Evolutionary conservation across 2,329 filamentous ascomycete genomes (phyloP).

Genomic region (Colletotrichum acutatum): DNA sequence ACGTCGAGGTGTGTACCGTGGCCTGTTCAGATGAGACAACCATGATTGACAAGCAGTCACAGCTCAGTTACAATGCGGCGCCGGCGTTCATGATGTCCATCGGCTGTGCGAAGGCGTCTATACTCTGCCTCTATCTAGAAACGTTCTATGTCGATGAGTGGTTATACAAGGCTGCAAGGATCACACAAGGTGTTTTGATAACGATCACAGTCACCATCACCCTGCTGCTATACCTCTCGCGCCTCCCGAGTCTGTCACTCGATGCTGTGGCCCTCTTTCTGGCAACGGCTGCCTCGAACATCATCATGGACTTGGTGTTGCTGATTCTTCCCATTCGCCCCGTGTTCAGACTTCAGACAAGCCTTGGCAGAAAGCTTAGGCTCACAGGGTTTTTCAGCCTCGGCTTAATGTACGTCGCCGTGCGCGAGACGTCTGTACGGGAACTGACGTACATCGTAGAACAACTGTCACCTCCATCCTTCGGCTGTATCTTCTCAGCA

Average conservation of each 20-base stretch:
- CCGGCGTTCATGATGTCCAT: not conserved
- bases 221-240: not conserved
- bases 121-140: not conserved
- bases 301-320: not conserved
- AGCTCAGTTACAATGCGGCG: not conserved
- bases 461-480: not conserved
- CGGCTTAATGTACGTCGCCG: not conserved
- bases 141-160: not conserved
- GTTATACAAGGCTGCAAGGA: not conserved
- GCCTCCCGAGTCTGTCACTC: not conserved
- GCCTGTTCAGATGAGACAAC: not conserved
- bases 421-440: not conserved
- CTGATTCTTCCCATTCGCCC: not conserved
- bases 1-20: not conserved
- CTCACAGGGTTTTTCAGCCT: not conserved
- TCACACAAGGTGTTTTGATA: not conserved
- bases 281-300: not conserved
- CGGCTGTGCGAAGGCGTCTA: not conserved
- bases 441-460: not conserved
- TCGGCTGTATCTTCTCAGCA: not conserved
- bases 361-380: not conserved
- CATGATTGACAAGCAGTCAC: not conserved
- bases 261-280: not conserved
- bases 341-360: not conserved
- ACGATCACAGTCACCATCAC: not conserved